Base-by-base conservation (phyloP, 805 yeast species). In the Cyberlindnera mycetangii region DNA sequence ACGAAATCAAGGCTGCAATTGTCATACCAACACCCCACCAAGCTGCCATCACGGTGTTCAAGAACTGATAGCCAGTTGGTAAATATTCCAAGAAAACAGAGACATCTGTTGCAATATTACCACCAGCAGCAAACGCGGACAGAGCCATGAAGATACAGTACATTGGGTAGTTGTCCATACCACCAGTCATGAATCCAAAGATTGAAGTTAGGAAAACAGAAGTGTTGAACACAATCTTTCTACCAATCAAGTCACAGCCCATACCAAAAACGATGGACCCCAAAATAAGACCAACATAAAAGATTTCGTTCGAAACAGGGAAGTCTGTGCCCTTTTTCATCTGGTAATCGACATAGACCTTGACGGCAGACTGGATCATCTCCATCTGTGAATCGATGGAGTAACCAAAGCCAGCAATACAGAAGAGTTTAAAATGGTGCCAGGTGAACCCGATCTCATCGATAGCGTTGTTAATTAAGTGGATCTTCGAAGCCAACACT, bases 1-100 rank as follows among this genome's bases (percentile, higher is more conserved):
- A 78, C 2, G 79, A 70, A 31, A 76, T 54, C 34, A 76, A 54
- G 34, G 66, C 64, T 7, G 78, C 74, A 33, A 77, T 66, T 4
- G 79, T 70, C 53, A 76, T 81, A 41, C 82, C 83, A 37, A 78
- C 66, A 42, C 81, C 77, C 83, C 83, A 78, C 70, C 68, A 79
- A 37, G 69, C 61, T 19, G 79, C 75, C 63, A 77, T 68, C 14
- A 72, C 60, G 2, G 81, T 75, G 41, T 72, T 68, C 48, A 76
- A 54, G 64, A 68, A 75, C 51, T 76, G 79, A 51, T 74, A 63
- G 41, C 68, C 72, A 32, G 67, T 64, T 7, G 82, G 81, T 37
- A 76, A 59, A 47, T 67, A 74, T 52, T 75, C 79, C 38, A 75
- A 55, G 50, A 73, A 74, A n/a, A 74, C 72, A 28, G 78, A 64